Conservation (phyloP, 306 rosid genomes). For the Hippophae tibetana region DNA sequence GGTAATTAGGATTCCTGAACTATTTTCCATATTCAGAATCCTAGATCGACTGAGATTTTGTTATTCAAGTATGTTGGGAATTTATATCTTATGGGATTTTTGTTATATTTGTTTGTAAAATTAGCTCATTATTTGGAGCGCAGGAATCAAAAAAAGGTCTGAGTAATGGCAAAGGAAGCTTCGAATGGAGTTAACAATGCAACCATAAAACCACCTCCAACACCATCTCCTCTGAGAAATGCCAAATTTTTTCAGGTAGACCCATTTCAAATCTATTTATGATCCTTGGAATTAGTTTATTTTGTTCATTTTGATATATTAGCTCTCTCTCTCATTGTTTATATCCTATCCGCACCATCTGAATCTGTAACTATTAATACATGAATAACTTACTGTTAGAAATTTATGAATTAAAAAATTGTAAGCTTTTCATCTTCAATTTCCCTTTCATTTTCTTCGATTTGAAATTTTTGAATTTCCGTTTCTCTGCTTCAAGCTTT, state of each 20-base stretch:
- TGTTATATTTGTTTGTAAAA: background rate
- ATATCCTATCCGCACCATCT: background rate
- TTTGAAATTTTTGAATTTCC: no score
- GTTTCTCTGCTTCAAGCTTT: no score
- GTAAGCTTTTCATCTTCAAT: no score
- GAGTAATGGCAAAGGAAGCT: conserved; percentile 34
- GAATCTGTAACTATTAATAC: background rate
- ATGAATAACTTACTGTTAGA: no score
- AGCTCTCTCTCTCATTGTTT: background rate
- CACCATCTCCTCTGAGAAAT: conserved; percentile 44
- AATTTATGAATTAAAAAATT: no score
- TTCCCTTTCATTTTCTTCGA: no score
- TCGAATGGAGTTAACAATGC: conserved; percentile 35
- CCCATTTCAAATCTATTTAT: background rate
- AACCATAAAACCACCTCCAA: conserved; percentile 40
- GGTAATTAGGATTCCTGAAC: background rate
- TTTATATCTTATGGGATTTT: background rate
- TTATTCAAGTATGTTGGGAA: background rate
- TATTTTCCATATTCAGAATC: background rate
- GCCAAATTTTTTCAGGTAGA: conserved; percentile 53
- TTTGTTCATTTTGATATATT: background rate
- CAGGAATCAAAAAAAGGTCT: conserved; percentile 23
- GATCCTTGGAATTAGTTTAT: background rate
- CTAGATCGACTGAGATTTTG: background rate
- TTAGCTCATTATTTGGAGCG: conserved; percentile 12